These are phyloP conservation scores for Rhizophora mangle DNA, from an alignment of 345 rosid species.

Conservation along the genomic window DNA sequence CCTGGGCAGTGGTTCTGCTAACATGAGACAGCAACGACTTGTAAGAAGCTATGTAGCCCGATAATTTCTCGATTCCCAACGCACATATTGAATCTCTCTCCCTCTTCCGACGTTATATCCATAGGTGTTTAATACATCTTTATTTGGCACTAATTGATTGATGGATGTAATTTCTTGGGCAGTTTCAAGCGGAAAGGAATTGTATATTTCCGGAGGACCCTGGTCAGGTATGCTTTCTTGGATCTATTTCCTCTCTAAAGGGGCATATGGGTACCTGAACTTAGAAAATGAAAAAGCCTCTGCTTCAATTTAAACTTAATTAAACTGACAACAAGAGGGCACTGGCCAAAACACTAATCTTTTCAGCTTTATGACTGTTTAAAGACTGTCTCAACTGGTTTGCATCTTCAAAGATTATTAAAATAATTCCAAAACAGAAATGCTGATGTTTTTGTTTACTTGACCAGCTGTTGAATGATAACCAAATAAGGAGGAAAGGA, in stretches of 20 bases:
- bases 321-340: not conserved
- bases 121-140: not conserved
- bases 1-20: conserved; percentile 69
- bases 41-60: conserved; percentile 40
- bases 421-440: not conserved
- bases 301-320: too few relatives aligned
- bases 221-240: conserved; percentile 59
- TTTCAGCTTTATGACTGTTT: conserved; percentile 43
- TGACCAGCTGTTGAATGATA: conserved; percentile 58
- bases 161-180: conserved; percentile 25
- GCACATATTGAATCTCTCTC: conserved; percentile 2
- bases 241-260: conserved; percentile 14
- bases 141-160: conserved; percentile 17
- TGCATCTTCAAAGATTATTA: too few relatives aligned
- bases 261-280: not conserved
- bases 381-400: conserved; percentile 2
- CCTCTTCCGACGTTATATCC: not conserved
- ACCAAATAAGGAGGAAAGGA: conserved; percentile 60
- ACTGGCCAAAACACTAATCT: conserved; percentile 30
- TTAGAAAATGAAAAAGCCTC: too few relatives aligned
- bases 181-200: conserved; percentile 79
- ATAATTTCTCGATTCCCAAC: conserved; percentile 14
- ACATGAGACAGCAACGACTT: conserved; percentile 53
- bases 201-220: conserved; percentile 90
- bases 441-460: conserved; percentile 17